Percentiles rank a stretch among this genome's conserved stretches.
phyloP scores from a whole-genome alignment of 169 alveolate genomes.

The Plasmodium ovale region DNA sequence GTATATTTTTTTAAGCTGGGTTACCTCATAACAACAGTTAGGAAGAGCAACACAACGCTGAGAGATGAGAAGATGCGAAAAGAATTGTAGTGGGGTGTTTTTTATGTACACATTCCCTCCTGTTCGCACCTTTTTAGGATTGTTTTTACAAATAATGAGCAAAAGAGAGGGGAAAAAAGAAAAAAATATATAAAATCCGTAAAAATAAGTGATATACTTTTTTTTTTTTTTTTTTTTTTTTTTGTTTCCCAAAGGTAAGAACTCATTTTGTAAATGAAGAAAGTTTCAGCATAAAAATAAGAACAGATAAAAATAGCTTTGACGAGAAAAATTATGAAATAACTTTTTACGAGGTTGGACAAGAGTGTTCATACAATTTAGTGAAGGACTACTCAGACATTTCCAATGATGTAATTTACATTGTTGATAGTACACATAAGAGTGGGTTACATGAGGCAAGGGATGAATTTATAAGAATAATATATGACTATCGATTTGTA shows the following conservation, averaged over 20 bases:
- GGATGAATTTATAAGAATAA: conserved; percentile 74
- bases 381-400: conserved; percentile 62
- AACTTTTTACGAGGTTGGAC: conserved; percentile 62
- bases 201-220: background rate
- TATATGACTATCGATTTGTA: conserved; percentile 67
- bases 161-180: too few species aligned
- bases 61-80: background rate
- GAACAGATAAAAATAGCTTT: conserved; percentile 19
- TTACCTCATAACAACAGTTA: conserved; percentile 71
- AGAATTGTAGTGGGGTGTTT: too few species aligned
- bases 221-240: background rate
- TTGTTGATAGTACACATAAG: conserved; percentile 60
- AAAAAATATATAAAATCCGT: background rate
- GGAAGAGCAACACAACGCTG: background rate
- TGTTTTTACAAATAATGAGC: too few species aligned
- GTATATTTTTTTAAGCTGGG: conserved; percentile 74
- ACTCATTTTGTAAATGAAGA: conserved; percentile 72
- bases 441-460: conserved; percentile 55
- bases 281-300: conserved; percentile 29
- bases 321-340: conserved; percentile 46
- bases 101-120: too few species aligned
- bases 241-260: conserved; percentile 34
- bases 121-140: background rate
- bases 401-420: conserved; percentile 61
- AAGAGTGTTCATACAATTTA: conserved; percentile 57